Evolutionary conservation across 2,329 filamentous ascomycete genomes (phyloP).

Genomic region (Pseudomassariella vexata): DNA sequence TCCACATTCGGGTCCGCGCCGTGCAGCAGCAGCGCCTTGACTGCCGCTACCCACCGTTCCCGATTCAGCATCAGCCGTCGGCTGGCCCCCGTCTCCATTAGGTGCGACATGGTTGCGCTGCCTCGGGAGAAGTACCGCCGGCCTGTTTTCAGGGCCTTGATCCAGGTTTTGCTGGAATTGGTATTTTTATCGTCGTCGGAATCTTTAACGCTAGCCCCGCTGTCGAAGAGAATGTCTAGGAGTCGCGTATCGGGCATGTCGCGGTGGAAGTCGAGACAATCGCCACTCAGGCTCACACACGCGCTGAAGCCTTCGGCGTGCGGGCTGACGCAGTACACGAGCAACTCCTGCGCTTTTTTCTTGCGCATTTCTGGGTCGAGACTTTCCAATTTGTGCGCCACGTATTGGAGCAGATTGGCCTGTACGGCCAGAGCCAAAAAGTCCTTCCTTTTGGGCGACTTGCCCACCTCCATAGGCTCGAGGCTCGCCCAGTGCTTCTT

Average conservation of each 20-base stretch:
- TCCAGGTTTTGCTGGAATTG: constrained; percentile 19
- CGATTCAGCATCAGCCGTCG: constrained; percentile 23
- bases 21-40: constrained; percentile 22
- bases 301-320: constrained; percentile 25
- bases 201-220: constrained; percentile 16
- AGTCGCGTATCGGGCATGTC: constrained; percentile 25
- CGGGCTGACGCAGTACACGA: constrained; percentile 21
- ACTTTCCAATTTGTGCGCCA: constrained; percentile 14
- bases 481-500: constrained; percentile 23
- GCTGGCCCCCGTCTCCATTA: constrained; percentile 23
- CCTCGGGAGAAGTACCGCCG: constrained; percentile 23
- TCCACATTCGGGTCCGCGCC: constrained; percentile 23
- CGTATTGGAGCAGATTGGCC: constrained; percentile 21
- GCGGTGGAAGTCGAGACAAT: constrained; percentile 26
- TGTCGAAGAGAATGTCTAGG: constrained; percentile 21
- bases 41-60: constrained; percentile 22
- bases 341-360: constrained; percentile 24
- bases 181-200: too few species aligned
- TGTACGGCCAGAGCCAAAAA: constrained; percentile 23
- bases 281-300: constrained; percentile 23
- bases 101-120: constrained; percentile 23
- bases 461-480: constrained; percentile 26
- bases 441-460: constrained; percentile 24
- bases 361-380: constrained; percentile 12
- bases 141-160: constrained; percentile 20